Evolutionary conservation across 1,284 basidiomycete genomes (phyloP).

Genomic region (Earliella scabrosa): DNA sequence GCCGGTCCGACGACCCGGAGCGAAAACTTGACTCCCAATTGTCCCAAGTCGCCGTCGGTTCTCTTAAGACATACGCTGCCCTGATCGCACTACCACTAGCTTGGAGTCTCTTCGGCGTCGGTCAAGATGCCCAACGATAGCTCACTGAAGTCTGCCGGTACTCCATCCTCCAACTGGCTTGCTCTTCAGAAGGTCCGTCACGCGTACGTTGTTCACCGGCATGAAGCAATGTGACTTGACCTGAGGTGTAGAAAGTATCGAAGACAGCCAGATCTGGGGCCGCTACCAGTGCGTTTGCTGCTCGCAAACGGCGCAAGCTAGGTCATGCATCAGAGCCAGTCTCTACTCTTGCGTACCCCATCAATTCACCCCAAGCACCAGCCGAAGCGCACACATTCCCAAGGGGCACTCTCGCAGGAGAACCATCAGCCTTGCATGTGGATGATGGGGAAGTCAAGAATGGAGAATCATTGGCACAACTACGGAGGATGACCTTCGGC

Average conservation of each 20-base stretch:
- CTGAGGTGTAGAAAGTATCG: not conserved
- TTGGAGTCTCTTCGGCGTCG: no score
- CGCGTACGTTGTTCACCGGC: not conserved
- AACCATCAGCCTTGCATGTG: not conserved
- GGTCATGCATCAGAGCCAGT: constrained; percentile 20
- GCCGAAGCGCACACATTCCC: constrained; percentile 25
- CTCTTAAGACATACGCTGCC: no score
- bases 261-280: not conserved
- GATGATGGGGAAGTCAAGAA: constrained; percentile 35
- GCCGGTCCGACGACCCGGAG: no score
- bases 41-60: no score
- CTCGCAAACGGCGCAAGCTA: constrained; percentile 40
- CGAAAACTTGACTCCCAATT: no score
- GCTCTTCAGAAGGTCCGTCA: constrained; percentile 49
- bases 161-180: constrained; percentile 55
- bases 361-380: not conserved
- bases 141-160: not conserved
- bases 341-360: not conserved
- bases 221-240: not conserved
- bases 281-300: not conserved
- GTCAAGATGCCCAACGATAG: no score
- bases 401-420: constrained; percentile 3
- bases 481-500: constrained; percentile 60
- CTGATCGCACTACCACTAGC: no score
- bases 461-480: constrained; percentile 49